Base-by-base conservation (phyloP, 108 stramenopile genomes). In the Conticribra guillardii region DNA sequence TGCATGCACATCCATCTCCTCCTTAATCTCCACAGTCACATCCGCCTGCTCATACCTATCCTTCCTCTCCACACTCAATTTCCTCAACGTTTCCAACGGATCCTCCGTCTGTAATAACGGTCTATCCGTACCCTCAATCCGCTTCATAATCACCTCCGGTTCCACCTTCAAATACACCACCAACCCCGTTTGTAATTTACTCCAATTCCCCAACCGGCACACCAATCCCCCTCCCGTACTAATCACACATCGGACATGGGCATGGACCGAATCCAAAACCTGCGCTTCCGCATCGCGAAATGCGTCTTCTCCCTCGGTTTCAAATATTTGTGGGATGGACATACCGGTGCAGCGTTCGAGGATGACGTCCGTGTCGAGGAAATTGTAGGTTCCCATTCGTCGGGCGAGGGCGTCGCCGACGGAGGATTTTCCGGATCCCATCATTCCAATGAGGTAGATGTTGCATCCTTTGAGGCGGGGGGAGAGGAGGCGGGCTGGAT, bases 381-480 rank as follows among this genome's bases (percentile, higher is more conserved):
- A 95, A 45, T 91, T 94, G 89, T 98, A 98, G 1, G 84, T 84
- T 16, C 87, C 89, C 92, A 98, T 90, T 83, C 89, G 71, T 51
- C 87, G 69, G 5, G 91, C 91, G 26, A 96, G 57, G 18, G 66
- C 37, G 34, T 92, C 89, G 21, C 92, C 96, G 5, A 97, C 84
- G 22, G 89, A 69, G 9, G 91, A 78, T 74, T 98, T 98, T 11
- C 97, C 97, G 56, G 75, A 80, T 34, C 97, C 97, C 97, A 98
- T 98, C 93, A 98, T 92, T 15, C 97, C 97, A 26, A 98, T 83
- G n/a, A 98, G 83, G 77, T 96, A 98, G 8, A 98, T 31, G 67
- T 95, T 97, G 30, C 88, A 84, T 29, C 95, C 95, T 21, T 81
- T 64, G 50, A 96, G 71, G 21, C 91, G 80, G 19, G 91, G 91